Conservation (phyloP, 495 filamentous ascomycete species). For the Penicillium nucicola region DNA sequence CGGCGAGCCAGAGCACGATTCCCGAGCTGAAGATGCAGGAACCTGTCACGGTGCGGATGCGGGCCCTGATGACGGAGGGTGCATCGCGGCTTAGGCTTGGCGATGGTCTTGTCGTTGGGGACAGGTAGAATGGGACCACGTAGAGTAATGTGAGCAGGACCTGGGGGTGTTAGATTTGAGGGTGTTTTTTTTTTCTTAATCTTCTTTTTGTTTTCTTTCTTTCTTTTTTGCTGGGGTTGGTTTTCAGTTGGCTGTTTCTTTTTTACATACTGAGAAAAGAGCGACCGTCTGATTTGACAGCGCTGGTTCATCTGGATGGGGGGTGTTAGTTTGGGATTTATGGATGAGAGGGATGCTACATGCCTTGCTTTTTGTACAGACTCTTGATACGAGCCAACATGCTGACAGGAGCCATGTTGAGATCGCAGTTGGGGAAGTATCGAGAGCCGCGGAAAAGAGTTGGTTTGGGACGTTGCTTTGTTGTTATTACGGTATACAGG, state of each 20-base stretch:
- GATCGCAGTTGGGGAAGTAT: neutral
- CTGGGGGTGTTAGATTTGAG: constrained; percentile 31
- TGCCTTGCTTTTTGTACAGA: constrained; percentile 39
- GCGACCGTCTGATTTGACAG: constrained; percentile 47
- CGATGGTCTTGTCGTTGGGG: constrained; percentile 72
- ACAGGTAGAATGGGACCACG: constrained; percentile 89
- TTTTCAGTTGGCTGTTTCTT: neutral
- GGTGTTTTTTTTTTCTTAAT: neutral
- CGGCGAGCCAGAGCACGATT: constrained; percentile 60
- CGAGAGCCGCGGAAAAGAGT: neutral
- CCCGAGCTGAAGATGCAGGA: constrained; percentile 62
- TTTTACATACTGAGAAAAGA: constrained; percentile 50
- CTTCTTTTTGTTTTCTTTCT: neutral
- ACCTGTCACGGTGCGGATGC: constrained; percentile 72
- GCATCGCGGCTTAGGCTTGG: constrained; percentile 81
- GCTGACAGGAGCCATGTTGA: constrained; percentile 35
- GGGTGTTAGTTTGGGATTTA: too few species aligned
- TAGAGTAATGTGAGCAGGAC: constrained; percentile 78
- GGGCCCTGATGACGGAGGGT: constrained; percentile 82
- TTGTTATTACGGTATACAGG: neutral
- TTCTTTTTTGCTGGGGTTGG: neutral
- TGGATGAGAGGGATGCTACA: too few species aligned
- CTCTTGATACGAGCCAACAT: constrained; percentile 35
- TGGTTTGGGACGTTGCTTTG: constrained; percentile 5
- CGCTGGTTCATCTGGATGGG: constrained; percentile 45